Evolutionary conservation across 2,329 filamentous ascomycete species (phyloP), one percentile per base, ranked within the genome.

Genomic region (Basipetospora chlamydospora): DNA sequence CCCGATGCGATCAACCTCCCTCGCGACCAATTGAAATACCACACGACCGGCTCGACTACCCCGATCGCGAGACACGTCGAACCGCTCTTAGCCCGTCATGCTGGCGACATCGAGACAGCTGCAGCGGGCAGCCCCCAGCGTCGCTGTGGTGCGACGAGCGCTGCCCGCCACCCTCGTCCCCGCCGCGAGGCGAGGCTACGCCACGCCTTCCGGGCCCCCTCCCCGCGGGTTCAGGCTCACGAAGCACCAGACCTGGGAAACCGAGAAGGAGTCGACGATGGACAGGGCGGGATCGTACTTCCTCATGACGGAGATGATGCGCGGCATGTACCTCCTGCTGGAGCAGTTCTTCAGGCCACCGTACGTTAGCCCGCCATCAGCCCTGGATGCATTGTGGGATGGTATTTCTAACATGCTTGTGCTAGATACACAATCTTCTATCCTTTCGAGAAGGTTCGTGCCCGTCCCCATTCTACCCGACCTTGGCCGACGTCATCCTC

Each of bases 281-380:
- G 85, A 95, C 62, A 80, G 79, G 58, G 70, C 85, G 44, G 86
- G 83, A 49, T 90, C 87, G 57, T 96, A 86, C 69, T 98, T 98
- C 64, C 72, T 98, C 56, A 66, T 96, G 69, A 78, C 82, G 37
- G 90, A 98, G 70, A 90, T 96, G 80, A 72, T 84, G 58, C 77
- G 90, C 54, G 90, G 90, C 60, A 96, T 98, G 90, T 98, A 95
- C 56, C 78, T 98, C 47, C 76, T 90, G 60, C 57, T 98, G 55
- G 90, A 98, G 73, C 88, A 98, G 67, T 98, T 81, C 73, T 96
- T 98, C 70, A 72, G 90, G 60, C 85, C 88, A 63, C 87, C 90
- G 82, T 96, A 72, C 71, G 86, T 86, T 33, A 6, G 21, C 10
- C 6, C 6, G 11, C 22, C 9, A 20, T 18, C 21, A 28, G 2